Evolutionary conservation across 768 basidiomycete species (phyloP), one percentile per base, ranked within the genome.

Genomic region (Agrocybe chaxingu): DNA sequence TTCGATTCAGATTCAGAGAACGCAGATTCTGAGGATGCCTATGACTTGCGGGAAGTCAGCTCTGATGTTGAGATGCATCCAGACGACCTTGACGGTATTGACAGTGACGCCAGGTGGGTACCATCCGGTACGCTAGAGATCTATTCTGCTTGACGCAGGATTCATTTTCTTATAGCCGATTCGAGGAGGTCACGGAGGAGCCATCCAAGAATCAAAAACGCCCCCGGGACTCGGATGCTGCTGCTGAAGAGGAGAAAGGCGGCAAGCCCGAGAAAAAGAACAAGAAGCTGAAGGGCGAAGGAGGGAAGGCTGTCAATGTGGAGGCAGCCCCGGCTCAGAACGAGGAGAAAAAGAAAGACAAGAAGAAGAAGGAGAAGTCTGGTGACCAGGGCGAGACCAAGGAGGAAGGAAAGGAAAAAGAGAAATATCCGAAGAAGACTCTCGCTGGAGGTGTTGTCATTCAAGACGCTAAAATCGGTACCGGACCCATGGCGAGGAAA

Each of bases 401-500:
- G 45, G 63, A 64, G 65, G 45, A 55, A 64, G 45, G 51, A 62
- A 46, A 67, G 73, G 38, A 67, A 75, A 54, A 66, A 71, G 29
- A 46, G 54, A 8, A 57, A 66, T 57, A 67, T n/a, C 50, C 67
- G 29, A 63, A 71, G 50, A 78, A 73, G 53, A 78, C 79, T 56
- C 71, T 92, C 46, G 67, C 82, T 1, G 82, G 81, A 30, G 95
- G 94, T 10, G 70, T 98, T 47, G 82, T 87, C 66, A 72, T 92
- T 56, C 69, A 78, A 56, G 96, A 98, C 66, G 66, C 75, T 55
- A 93, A 86, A 63, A 62, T 81, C 42, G 96, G 96, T 40, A 80
- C 79, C 1, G 96, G 96, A n/a, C 82, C 89, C 34, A 75, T 77
- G 61, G 93, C 90, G 12, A 97, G 95, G 76, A 81, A 83, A 48